Conservation (phyloP, 2,329 filamentous ascomycete species). For the Aspergillus sclerotialis region DNA sequence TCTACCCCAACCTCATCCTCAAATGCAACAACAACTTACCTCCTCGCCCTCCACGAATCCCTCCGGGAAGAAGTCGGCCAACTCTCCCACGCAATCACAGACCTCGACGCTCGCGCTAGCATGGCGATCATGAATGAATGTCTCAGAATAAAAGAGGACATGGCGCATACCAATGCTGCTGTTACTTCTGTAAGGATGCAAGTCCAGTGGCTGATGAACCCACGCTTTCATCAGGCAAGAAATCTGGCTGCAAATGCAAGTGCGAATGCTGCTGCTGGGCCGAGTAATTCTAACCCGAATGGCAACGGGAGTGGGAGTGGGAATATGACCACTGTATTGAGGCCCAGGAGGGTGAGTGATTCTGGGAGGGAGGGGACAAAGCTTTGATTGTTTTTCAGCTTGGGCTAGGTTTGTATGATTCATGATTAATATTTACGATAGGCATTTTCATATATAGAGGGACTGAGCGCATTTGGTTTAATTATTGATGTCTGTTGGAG, state of each 20-base stretch:
- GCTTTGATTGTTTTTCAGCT: slow-evolving; percentile 8
- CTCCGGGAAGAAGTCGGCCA: slow-evolving; percentile 54
- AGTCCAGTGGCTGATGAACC: slow-evolving; percentile 56
- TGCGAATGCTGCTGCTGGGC: slow-evolving; percentile 1
- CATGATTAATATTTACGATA: slow-evolving; percentile 1
- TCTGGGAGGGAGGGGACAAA: slow-evolving; percentile 37
- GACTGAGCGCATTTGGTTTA: too few species aligned
- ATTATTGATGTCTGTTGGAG: too few species aligned
- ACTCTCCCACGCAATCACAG: slow-evolving; percentile 48
- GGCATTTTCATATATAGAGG: neutral
- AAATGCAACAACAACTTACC: slow-evolving; percentile 45
- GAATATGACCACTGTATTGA: slow-evolving; percentile 14
- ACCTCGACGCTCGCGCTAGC: slow-evolving; percentile 54
- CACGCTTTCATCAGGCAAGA: slow-evolving; percentile 43
- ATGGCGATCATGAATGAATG: slow-evolving; percentile 60
- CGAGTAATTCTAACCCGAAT: slow-evolving; percentile 13
- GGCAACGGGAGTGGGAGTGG: slow-evolving; percentile 22
- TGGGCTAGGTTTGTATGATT: neutral
- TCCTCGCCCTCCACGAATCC: slow-evolving; percentile 55
- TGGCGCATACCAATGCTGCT: slow-evolving; percentile 55
- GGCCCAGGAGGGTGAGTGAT: slow-evolving; percentile 32
- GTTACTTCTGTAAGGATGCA: slow-evolving; percentile 54
- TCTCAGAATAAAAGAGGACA: slow-evolving; percentile 54
- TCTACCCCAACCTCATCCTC: too few species aligned
- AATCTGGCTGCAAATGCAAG: slow-evolving; percentile 5